Conservation (phyloP, 306 rosid species). For the Comarum palustre region DNA sequence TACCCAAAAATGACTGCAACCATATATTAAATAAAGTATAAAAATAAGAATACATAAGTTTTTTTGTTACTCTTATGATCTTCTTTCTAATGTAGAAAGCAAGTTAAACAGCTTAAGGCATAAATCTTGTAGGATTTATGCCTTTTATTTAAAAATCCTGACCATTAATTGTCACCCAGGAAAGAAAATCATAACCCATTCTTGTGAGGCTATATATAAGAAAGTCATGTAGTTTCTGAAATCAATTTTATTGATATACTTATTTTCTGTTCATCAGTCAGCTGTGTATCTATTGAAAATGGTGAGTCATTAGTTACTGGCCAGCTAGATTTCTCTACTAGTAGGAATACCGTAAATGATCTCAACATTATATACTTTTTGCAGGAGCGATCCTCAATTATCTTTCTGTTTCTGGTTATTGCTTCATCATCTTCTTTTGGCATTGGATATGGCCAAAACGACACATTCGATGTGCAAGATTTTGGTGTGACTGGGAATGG, state of each 20-base stretch:
- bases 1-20: too few relatives aligned
- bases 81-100: too few relatives aligned
- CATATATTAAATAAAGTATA: too few relatives aligned
- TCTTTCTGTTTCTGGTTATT: background rate
- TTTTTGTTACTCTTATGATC: too few relatives aligned
- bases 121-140: background rate
- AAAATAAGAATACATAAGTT: too few relatives aligned
- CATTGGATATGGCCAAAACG: background rate
- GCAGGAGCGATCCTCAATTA: background rate
- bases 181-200: background rate
- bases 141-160: too few relatives aligned
- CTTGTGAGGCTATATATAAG: background rate
- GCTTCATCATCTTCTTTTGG: background rate
- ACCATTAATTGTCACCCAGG: background rate
- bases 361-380: background rate
- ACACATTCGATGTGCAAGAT: slow-evolving; percentile 1
- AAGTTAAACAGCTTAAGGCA: background rate
- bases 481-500: slow-evolving; percentile 18
- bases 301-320: background rate
- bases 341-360: background rate
- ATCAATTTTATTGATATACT: background rate
- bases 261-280: background rate
- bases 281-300: background rate
- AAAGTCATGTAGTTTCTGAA: background rate
- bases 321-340: background rate